Conservation (phyloP, 2,329 filamentous ascomycete genomes). For the Sclerotinia trifoliorum region DNA sequence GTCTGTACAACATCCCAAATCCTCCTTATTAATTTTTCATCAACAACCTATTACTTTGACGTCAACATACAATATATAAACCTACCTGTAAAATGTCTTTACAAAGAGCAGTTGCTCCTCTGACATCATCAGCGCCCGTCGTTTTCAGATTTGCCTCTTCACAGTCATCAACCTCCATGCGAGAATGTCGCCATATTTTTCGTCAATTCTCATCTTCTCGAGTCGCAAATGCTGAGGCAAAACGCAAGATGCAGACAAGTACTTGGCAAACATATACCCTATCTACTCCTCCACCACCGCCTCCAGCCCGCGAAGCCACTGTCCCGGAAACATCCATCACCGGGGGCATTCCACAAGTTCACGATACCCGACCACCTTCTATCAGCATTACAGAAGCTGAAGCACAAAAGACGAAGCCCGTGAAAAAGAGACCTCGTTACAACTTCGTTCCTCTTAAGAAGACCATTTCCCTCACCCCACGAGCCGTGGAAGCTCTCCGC, state of each 20-base stretch:
- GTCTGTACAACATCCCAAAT: neutral
- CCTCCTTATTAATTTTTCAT: neutral
- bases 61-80: neutral
- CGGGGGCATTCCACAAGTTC: slow-evolving; percentile 44
- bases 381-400: slow-evolving; percentile 59
- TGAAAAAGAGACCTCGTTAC: slow-evolving; percentile 52
- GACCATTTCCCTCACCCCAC: slow-evolving; percentile 79
- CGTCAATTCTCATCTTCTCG: slow-evolving; percentile 50
- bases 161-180: slow-evolving; percentile 38
- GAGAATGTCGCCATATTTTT: slow-evolving; percentile 42
- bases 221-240: slow-evolving; percentile 48
- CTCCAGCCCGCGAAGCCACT: slow-evolving; percentile 54
- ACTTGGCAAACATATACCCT: slow-evolving; percentile 62
- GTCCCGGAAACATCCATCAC: slow-evolving; percentile 61
- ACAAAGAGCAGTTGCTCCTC: slow-evolving; percentile 35
- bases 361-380: slow-evolving; percentile 49
- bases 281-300: slow-evolving; percentile 39
- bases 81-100: slow-evolving; percentile 33
- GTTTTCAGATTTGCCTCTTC: slow-evolving; percentile 38
- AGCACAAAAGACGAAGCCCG: slow-evolving; percentile 63
- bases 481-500: slow-evolving; percentile 76
- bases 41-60: neutral
- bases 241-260: slow-evolving; percentile 63
- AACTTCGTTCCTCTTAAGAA: slow-evolving; percentile 83
- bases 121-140: slow-evolving; percentile 37